Evolutionary conservation across 768 basidiomycete species (phyloP).

Genomic region (Amanita fuliginea): DNA sequence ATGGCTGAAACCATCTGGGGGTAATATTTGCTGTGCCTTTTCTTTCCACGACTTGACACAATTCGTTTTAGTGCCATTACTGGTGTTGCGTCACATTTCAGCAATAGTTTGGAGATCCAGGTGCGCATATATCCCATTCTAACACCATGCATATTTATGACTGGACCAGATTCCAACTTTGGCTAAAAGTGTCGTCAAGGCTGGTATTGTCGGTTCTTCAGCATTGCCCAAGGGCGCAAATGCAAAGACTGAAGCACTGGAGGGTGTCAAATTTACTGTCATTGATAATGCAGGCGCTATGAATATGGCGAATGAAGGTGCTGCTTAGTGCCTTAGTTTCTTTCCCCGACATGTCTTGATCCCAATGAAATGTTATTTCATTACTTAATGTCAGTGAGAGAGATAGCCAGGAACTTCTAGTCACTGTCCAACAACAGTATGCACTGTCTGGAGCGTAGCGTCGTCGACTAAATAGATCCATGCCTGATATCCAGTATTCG

Average conservation of each 20-base stretch:
- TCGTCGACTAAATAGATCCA: no score
- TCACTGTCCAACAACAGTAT: no score
- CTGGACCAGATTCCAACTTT: slow-evolving; percentile 34
- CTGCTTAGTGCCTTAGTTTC: neutral
- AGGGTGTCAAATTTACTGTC: slow-evolving; percentile 36
- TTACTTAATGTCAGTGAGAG: no score
- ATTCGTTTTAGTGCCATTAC: slow-evolving; percentile 14
- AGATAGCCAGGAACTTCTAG: no score
- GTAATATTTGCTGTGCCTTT: slow-evolving; percentile 20
- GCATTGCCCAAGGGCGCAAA: slow-evolving; percentile 26
- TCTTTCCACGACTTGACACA: slow-evolving; percentile 15
- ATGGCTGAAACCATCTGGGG: slow-evolving; percentile 27
- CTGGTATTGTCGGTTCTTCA: slow-evolving; percentile 43
- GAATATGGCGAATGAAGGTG: slow-evolving; percentile 23
- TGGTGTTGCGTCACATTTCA: slow-evolving; percentile 24
- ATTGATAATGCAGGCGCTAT: slow-evolving; percentile 42
- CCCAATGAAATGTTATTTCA: no score
- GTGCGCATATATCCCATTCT: slow-evolving; percentile 17
- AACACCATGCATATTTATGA: neutral
- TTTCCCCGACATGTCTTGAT: no score
- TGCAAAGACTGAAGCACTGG: slow-evolving; percentile 28
- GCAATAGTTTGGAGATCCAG: slow-evolving; percentile 30
- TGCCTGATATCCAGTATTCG: no score
- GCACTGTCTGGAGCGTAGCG: no score
- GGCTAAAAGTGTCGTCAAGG: slow-evolving; percentile 41